Evolutionary conservation across 345 rosid genomes (phyloP), one percentile per base, ranked within the genome.

Genomic region (Bruguiera parviflora): DNA sequence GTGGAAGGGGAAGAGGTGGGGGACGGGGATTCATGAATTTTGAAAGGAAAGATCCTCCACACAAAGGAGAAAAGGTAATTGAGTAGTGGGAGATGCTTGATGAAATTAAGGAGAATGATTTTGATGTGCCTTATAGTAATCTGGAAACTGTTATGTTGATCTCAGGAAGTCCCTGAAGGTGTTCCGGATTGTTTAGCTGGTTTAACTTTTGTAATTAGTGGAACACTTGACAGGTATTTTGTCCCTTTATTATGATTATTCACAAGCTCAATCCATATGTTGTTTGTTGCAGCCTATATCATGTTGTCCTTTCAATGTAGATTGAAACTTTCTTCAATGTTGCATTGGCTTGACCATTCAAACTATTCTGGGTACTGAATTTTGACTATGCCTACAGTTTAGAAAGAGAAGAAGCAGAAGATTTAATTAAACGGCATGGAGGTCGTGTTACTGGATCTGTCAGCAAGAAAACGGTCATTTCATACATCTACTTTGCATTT

Each of bases 351-450:
- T 61, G 46, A 24, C 62, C 53, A 61, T 61, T n/a, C 58, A 21
- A 37, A 46, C 55, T 2, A 25, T 56, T 16, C 37, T 24, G 16
- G 72, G 5, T 58, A 22, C 58, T 11, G 31, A 63, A 61, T 58
- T 63, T 73, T 76, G 64, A 63, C 67, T 56, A 49, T 63, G 5
- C 22, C 75, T 74, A 68, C 83, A 95, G 99, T 82, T 80, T 95
- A 79, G 99, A 95, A 84, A 87, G 99, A 77, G 97, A 95, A 84
- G 99, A 95, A 77, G 99, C 97, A 52, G 99, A 92, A 78, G 99
- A 89, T 84, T 72, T 95, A 81, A 88, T 95, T 68, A 95, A 92
- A 83, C 87, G 96, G 5, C 84, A 89, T 69, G 96, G 96, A 39
- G 99, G 99, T 66, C 97, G 99, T 72, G 59, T 95, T 61, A 95